Percentiles rank a stretch among this genome's conserved stretches.
Evolutionary conservation across 768 basidiomycete species (phyloP).

Genomic region (Lentinula aciculospora): DNA sequence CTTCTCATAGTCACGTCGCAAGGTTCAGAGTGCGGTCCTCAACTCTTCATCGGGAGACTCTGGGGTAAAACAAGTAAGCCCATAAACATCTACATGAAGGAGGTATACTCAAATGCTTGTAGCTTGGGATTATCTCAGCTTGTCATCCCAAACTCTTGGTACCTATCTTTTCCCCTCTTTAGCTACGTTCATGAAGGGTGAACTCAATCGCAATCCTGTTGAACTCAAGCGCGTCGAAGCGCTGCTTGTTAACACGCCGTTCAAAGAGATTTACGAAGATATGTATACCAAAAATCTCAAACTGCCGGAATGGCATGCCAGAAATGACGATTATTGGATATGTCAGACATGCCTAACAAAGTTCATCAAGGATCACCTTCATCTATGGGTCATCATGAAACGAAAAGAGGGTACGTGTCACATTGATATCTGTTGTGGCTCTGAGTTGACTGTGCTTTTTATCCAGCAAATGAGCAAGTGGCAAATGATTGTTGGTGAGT

Average conservation of each 20-base stretch:
- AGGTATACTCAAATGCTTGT: background rate
- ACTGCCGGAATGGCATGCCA: background rate
- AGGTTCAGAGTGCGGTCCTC: background rate
- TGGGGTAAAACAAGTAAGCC: constrained; percentile 1
- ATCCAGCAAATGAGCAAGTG: constrained; percentile 11
- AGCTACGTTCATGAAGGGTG: background rate
- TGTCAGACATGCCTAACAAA: constrained; percentile 9
- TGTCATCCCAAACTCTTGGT: background rate
- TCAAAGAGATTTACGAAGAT: constrained; percentile 5
- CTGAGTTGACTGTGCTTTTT: background rate
- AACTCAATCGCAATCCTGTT: background rate
- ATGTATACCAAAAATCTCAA: constrained; percentile 6
- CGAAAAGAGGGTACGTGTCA: constrained; percentile 8
- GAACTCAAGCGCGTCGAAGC: background rate
- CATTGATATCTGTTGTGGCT: background rate
- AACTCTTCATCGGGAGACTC: background rate
- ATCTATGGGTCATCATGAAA: constrained; percentile 10
- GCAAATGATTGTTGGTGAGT: constrained; percentile 27
- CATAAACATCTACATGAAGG: background rate
- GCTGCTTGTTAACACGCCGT: background rate
- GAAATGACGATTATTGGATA: constrained; percentile 9
- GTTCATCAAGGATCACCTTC: constrained; percentile 10
- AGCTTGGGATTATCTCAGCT: constrained; percentile 5
- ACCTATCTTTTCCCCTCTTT: background rate
- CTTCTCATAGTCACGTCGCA: background rate